Evolutionary conservation across 768 basidiomycete genomes (phyloP), one percentile per base, ranked within the genome.

Genomic region (Tulasnella sp.): DNA sequence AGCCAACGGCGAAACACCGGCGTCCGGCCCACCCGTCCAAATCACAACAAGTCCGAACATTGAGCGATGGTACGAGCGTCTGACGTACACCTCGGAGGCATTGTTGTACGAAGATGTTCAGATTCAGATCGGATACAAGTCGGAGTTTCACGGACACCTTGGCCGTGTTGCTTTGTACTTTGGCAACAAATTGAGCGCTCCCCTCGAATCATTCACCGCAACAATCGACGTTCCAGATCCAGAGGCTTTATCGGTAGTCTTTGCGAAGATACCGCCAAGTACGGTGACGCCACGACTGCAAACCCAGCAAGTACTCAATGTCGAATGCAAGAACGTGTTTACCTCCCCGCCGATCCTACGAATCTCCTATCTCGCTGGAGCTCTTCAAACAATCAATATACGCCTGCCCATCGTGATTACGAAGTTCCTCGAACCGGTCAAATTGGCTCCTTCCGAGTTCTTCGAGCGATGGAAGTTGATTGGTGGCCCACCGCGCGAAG

Each of bases 391-490:
- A 8, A 88, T 97, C 77, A 91, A 93, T 14, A 86, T 99, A 80
- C 91, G 92, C 74, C 88, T 99, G 37, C 98, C 98, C 16, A 91
- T 99, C 82, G 90, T 94, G 69, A 84, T 98, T 79, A 93, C 93
- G 58, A 96, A 97, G 86, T 99, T 99, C 86, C 90, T 99, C 79
- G 97, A 98, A 84, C 94, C 95, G 37, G 97, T 98, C 82, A 93
- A 92, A 83, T 90, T 99, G 46, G 91, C 90, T 16, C 89, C 90
- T 81, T 87, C 90, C 0, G 95, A 98, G 83, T 99, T 99, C 89
- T 99, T 99, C 86, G 97, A 98, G 86, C 89, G 98, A 76, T 99
- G 98, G 98, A 97, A 96, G 86, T 87, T 98, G 83, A 99, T 99
- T 76, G 98, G 98, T 9, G 98, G 98, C 0, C 89, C 96, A 18